phyloP scores from a whole-genome alignment of 345 rosid genomes.

The thale cress (Arabidopsis thaliana) region TAIR10.1 NC_003071.7:13898001-13898500 shows the following conservation, averaged over 20 bases:
- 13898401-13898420: background rate
- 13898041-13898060: background rate
- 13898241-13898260: background rate
- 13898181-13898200: constrained; percentile 45
- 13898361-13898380: background rate
- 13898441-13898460: constrained; percentile 93
- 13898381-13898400: background rate
- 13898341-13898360: background rate
- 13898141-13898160: constrained; percentile 55
- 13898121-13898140: constrained; percentile 67
- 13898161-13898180: constrained; percentile 76
- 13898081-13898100: constrained; percentile 79
- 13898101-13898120: constrained; percentile 91
- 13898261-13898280: background rate
- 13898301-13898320: background rate
- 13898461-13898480: constrained; percentile 75
- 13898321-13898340: background rate
- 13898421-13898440: constrained; percentile 33
- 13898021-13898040: background rate
- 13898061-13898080: background rate
- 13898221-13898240: background rate
- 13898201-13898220: constrained; percentile 40
- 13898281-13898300: background rate
- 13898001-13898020: constrained; percentile 13
- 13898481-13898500: constrained; percentile 66